phyloP scores from a whole-genome alignment of 2,329 filamentous ascomycete species.

The Tolypocladium nubicola region DNA sequence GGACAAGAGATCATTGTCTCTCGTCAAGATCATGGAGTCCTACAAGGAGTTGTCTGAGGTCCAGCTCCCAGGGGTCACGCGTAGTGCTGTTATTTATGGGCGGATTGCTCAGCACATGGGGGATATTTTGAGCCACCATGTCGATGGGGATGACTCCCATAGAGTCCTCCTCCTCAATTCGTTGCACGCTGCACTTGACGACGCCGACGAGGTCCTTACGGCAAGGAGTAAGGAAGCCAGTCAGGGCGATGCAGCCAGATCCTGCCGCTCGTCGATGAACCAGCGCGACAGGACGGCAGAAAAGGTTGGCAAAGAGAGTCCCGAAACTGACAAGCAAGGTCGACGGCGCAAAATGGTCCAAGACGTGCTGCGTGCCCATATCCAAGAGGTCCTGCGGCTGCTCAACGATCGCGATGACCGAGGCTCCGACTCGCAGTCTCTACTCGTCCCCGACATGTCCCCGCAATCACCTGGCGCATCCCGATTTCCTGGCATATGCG shows the following conservation, averaged over 20 bases:
- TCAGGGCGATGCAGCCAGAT: background rate
- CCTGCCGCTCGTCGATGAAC: background rate
- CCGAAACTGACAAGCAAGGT: conserved; percentile 6
- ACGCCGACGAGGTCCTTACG: conserved; percentile 32
- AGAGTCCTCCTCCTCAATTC: conserved; percentile 24
- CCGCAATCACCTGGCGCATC: conserved; percentile 5
- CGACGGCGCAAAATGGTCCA: conserved; percentile 26
- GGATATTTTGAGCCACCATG: conserved; percentile 11
- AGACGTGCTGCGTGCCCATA: conserved; percentile 36
- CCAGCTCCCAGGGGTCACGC: conserved; percentile 5
- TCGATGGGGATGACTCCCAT: conserved; percentile 10
- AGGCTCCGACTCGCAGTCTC: conserved; percentile 12
- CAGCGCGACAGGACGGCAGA: background rate
- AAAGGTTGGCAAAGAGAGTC: background rate
- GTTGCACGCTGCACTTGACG: conserved; percentile 29
- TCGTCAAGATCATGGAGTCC: conserved; percentile 29
- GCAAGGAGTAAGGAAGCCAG: conserved; percentile 12
- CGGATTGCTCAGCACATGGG: conserved; percentile 15
- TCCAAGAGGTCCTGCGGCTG: conserved; percentile 35
- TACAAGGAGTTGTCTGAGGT: conserved; percentile 20
- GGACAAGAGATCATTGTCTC: conserved; percentile 37
- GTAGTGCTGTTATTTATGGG: conserved; percentile 12
- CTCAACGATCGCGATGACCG: conserved; percentile 29
- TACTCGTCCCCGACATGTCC: conserved; percentile 8
- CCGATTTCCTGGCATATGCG: background rate